Evolutionary conservation across 176 grass and related monocot species (phyloP).

Genomic region (Eleusine coracana): DNA sequence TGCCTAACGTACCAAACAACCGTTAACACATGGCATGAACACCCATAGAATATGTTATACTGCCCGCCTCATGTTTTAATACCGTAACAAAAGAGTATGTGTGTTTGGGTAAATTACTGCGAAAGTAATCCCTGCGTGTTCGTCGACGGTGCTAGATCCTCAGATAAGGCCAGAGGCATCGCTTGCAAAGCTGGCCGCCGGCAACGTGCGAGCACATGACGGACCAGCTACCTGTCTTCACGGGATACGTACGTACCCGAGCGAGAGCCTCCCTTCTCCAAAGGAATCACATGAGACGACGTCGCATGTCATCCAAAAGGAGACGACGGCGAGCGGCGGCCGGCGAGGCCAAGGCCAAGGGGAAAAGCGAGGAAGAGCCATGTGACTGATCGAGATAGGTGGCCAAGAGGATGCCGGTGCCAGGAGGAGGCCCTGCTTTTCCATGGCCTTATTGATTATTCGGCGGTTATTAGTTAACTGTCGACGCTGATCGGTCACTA

Average conservation of each 20-base stretch:
- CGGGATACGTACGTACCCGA: background rate
- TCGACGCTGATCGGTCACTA: background rate
- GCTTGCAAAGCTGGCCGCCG: constrained; percentile 29
- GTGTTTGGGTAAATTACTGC: background rate
- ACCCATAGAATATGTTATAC: background rate
- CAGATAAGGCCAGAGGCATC: constrained; percentile 40
- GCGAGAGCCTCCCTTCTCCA: background rate
- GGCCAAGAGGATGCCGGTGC: background rate
- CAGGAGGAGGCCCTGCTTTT: background rate
- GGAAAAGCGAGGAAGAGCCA: background rate
- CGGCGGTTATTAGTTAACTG: background rate
- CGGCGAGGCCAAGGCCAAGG: background rate
- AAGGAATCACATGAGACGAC: background rate
- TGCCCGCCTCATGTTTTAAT: background rate
- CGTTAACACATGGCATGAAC: background rate
- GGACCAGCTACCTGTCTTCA: background rate
- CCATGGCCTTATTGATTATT: background rate
- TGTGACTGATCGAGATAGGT: background rate
- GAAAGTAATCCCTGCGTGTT: background rate
- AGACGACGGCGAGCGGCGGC: background rate
- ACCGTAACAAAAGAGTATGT: background rate
- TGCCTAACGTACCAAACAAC: constrained; percentile 20
- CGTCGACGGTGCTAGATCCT: constrained; percentile 18
- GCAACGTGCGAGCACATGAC: constrained; percentile 54
- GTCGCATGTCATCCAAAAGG: background rate